Conservation (phyloP, 208 protist genomes). For the Zelonia costaricensis region DNA sequence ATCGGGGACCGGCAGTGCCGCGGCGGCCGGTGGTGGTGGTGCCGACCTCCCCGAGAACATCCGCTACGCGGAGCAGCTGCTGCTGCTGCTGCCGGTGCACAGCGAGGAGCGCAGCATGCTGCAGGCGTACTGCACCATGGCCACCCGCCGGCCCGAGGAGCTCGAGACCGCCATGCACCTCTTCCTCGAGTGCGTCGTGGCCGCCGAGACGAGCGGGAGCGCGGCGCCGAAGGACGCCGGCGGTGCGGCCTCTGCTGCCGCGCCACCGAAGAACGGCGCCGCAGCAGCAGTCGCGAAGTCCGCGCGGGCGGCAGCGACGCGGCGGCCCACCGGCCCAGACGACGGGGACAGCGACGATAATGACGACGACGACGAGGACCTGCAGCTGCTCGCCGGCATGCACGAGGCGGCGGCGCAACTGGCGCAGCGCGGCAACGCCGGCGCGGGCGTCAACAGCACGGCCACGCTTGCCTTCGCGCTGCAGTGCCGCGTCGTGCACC, state of each 20-base stretch:
- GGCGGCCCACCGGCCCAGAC: slow-evolving; percentile 2
- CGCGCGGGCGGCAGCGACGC: slow-evolving; percentile 6
- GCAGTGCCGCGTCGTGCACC: slow-evolving; percentile 43
- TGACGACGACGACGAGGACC: slow-evolving; percentile 53
- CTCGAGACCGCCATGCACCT: slow-evolving; percentile 80
- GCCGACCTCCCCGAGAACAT: slow-evolving; percentile 79
- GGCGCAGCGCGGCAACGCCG: slow-evolving; percentile 23
- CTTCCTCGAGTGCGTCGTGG: slow-evolving; percentile 50
- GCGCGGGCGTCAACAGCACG: slow-evolving; percentile 5
- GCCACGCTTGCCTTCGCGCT: slow-evolving; percentile 44
- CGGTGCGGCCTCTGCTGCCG: neutral
- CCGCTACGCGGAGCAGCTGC: slow-evolving; percentile 76
- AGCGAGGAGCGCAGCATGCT: slow-evolving; percentile 69
- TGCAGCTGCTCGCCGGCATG: slow-evolving; percentile 43
- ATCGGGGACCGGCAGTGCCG: too few relatives aligned
- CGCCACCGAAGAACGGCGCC: neutral
- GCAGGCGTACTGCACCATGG: slow-evolving; percentile 77
- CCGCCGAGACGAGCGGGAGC: slow-evolving; percentile 17
- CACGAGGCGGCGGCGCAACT: slow-evolving; percentile 17
- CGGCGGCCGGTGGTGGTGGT: neutral
- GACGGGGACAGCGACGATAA: too few relatives aligned
- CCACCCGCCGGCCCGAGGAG: slow-evolving; percentile 48
- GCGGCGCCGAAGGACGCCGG: neutral
- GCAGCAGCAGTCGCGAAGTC: neutral
- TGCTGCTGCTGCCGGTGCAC: slow-evolving; percentile 70